Percentiles rank a stretch among this genome's conserved stretches.
phyloP scores from a whole-genome alignment of 2,329 filamentous ascomycete species.

The Diaporthe vexans region DNA sequence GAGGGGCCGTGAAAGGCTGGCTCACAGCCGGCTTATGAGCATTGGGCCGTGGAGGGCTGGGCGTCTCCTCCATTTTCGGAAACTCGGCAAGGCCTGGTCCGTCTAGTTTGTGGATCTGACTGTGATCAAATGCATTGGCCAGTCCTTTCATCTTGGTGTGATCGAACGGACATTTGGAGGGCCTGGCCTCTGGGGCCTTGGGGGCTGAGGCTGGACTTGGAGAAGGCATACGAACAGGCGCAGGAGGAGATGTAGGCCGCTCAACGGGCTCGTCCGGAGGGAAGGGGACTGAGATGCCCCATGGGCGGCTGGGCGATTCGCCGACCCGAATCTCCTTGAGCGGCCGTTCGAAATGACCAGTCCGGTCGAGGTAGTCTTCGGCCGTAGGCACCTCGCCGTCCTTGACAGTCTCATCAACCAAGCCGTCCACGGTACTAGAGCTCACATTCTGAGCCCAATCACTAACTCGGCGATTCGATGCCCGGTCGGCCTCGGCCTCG shows the following conservation, averaged over 20 bases:
- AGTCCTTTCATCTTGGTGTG: constrained; percentile 48
- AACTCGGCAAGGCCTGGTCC: constrained; percentile 40
- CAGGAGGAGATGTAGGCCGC: constrained; percentile 68
- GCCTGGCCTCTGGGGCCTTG: constrained; percentile 30
- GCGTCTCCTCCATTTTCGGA: constrained; percentile 41
- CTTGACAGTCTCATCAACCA: constrained; percentile 47
- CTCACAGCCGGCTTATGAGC: constrained; percentile 26
- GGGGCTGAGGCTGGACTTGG: constrained; percentile 48
- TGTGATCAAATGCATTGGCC: constrained; percentile 55
- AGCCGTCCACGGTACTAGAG: constrained; percentile 58
- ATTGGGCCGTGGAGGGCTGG: constrained; percentile 31
- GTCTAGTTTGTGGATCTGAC: constrained; percentile 45
- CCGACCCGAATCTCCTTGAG: constrained; percentile 93
- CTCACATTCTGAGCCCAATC: constrained; percentile 88
- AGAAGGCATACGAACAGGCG: constrained; percentile 66
- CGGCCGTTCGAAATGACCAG: constrained; percentile 84
- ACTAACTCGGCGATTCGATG: constrained; percentile 80
- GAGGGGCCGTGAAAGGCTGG: constrained; percentile 41
- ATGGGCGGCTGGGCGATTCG: constrained; percentile 92
- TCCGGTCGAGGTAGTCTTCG: constrained; percentile 70
- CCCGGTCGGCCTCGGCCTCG: constrained; percentile 59
- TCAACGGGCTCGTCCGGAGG: constrained; percentile 61
- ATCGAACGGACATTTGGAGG: constrained; percentile 71
- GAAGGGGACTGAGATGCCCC: constrained; percentile 83
- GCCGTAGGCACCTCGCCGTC: constrained; percentile 58